These are phyloP conservation scores for Cryphonectria naterciae DNA, from an alignment of 2,329 filamentous ascomycete species.

Conservation along the genomic window DNA sequence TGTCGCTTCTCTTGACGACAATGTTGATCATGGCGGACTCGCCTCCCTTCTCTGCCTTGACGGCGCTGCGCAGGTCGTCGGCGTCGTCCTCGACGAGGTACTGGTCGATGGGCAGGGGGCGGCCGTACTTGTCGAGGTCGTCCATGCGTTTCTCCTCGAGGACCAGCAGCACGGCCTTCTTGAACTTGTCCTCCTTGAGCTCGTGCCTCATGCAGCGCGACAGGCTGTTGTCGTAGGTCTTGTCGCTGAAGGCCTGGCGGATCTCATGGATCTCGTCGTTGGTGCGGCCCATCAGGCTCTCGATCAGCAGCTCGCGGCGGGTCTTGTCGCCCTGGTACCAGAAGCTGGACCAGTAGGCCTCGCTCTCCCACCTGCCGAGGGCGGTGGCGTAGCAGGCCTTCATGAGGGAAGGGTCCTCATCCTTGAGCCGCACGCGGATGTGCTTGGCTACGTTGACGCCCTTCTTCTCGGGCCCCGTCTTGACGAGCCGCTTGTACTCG, in stretches of 20 bases:
- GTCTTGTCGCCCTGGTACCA: conserved; percentile 92
- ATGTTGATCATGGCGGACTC: conserved; percentile 88
- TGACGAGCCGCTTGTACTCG: conserved; percentile 90
- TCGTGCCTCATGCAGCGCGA: conserved; percentile 88
- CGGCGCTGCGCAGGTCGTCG: conserved; percentile 67
- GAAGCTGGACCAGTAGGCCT: conserved; percentile 97
- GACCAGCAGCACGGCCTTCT: conserved; percentile 80
- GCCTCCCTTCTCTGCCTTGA: conserved; percentile 77
- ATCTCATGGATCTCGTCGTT: conserved; percentile 88
- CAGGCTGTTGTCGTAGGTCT: conserved; percentile 84
- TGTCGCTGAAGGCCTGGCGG: conserved; percentile 87
- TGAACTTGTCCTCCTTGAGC: conserved; percentile 95
- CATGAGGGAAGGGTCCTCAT: conserved; percentile 75
- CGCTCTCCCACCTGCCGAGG: conserved; percentile 86
- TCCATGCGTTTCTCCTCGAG: conserved; percentile 85
- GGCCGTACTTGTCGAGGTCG: conserved; percentile 70
- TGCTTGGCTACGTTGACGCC: conserved; percentile 87
- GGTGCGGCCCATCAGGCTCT: conserved; percentile 85
- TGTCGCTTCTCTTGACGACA: conserved; percentile 78
- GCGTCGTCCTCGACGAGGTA: conserved; percentile 72
- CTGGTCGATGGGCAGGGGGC: conserved; percentile 59
- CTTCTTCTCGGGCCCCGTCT: conserved; percentile 71
- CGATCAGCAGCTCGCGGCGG: conserved; percentile 86
- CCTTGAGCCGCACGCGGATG: conserved; percentile 76
- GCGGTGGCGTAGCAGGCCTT: conserved; percentile 92